A percentile compares a stretch with the other conserved stretches of the same genome.
Conservation (phyloP, 2,329 filamentous ascomycete species). For the Colletotrichum australisinense region DNA sequence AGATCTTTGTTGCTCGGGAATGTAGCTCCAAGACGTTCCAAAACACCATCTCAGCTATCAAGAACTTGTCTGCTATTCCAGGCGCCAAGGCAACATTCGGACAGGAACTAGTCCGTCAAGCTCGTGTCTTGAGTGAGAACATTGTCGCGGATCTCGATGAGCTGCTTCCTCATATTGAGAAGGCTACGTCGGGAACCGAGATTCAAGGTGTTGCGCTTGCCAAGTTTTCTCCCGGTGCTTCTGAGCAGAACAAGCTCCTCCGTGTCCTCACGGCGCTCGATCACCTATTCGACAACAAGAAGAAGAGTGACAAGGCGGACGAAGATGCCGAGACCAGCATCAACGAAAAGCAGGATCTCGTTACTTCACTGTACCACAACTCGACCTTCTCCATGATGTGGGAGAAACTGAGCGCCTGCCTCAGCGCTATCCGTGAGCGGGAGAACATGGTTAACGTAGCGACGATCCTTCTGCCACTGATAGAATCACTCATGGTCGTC, state of each 20-base stretch:
- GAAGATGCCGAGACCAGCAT: conserved; percentile 63
- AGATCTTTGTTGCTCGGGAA: conserved; percentile 94
- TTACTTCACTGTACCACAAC: conserved; percentile 91
- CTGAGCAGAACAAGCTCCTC: conserved; percentile 95
- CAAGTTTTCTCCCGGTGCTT: conserved; percentile 95
- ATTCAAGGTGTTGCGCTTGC: conserved; percentile 93
- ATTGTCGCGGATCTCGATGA: conserved; percentile 88
- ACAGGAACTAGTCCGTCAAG: conserved; percentile 90
- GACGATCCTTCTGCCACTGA: conserved; percentile 92
- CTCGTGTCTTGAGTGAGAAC: conserved; percentile 83
- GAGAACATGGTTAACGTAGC: conserved; percentile 98
- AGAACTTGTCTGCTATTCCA: conserved; percentile 93
- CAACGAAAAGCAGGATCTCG: conserved; percentile 81
- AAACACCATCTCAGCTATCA: conserved; percentile 98
- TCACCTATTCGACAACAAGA: conserved; percentile 91
- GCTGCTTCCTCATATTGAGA: conserved; percentile 85
- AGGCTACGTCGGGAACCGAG: conserved; percentile 89
- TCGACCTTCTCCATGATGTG: conserved; percentile 90
- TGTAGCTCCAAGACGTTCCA: conserved; percentile 98
- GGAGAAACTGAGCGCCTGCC: conserved; percentile 90
- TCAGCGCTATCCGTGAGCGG: conserved; percentile 87
- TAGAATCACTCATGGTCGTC: conserved; percentile 98
- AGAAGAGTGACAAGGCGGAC: conserved; percentile 60
- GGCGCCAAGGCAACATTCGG: conserved; percentile 91
- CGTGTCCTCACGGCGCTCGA: conserved; percentile 94